Evolutionary conservation across 73 alveolate genomes (phyloP).

Genomic region (Tetrahymena thermophila): DNA sequence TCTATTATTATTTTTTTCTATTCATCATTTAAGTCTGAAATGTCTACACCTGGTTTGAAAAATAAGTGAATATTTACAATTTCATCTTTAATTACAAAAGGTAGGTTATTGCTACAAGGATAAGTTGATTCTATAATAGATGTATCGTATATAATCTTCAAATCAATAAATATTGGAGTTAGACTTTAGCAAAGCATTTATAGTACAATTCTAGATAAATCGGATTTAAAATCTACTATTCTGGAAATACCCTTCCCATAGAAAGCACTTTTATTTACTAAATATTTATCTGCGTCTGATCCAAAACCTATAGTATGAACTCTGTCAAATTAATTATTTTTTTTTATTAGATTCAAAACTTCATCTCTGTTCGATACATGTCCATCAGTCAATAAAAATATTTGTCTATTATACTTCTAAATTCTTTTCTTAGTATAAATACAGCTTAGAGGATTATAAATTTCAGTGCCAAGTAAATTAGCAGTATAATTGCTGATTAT

Average conservation of each 20-base stretch:
- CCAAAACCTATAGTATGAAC: conserved; percentile 61
- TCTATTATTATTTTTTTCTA: not conserved
- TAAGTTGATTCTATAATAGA: not conserved
- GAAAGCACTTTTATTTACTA: conserved; percentile 37
- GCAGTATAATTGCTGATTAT: conserved; percentile 53
- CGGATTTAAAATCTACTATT: conserved; percentile 39
- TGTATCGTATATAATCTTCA: not conserved
- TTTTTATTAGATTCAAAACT: conserved; percentile 48
- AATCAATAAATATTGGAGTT: conserved; percentile 26
- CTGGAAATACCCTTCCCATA: conserved; percentile 56
- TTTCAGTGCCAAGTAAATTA: conserved; percentile 83
- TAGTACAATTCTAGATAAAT: conserved; percentile 35
- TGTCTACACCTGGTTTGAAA: not conserved
- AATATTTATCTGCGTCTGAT: conserved; percentile 18
- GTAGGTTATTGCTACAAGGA: not conserved
- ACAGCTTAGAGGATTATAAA: conserved; percentile 60
- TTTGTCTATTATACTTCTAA: conserved; percentile 48
- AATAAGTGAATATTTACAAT: not conserved
- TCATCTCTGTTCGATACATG: conserved; percentile 58
- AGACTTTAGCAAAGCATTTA: conserved; percentile 34
- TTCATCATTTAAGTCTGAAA: not conserved
- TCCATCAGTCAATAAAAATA: conserved; percentile 95
- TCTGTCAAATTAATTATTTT: conserved; percentile 24
- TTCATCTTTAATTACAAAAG: not conserved
- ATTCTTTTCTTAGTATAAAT: not conserved